These are phyloP conservation scores for Chaetomium sp. DNA, from an alignment of 2,329 filamentous ascomycete species.

Conservation along the genomic window DNA sequence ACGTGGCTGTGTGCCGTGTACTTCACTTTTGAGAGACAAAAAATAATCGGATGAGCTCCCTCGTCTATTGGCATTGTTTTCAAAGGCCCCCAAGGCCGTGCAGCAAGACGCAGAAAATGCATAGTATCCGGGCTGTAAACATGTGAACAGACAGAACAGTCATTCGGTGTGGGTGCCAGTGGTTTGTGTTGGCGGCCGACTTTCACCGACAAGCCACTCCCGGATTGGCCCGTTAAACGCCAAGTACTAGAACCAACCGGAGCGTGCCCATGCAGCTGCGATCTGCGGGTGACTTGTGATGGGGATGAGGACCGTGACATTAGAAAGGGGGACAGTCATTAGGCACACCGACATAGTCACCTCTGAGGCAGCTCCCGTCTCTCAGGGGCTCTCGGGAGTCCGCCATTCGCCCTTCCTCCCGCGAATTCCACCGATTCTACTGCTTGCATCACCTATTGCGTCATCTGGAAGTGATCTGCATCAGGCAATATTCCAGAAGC, in stretches of 20 bases:
- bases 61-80: not conserved
- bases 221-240: constrained; percentile 18
- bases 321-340: not conserved
- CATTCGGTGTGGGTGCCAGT: not conserved
- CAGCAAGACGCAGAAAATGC: not conserved
- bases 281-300: constrained; percentile 15
- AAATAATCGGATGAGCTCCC: not conserved
- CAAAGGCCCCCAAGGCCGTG: not conserved
- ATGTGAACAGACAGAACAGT: not conserved
- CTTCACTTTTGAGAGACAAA: not conserved
- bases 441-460: not conserved
- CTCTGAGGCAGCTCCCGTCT: not conserved
- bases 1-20: constrained; percentile 21
- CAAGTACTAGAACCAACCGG: not conserved
- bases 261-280: constrained; percentile 11
- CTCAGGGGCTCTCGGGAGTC: too few relatives aligned
- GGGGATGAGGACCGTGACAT: not conserved
- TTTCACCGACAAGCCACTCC: not conserved
- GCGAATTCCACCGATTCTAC: not conserved
- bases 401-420: not conserved
- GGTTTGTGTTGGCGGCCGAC: constrained; percentile 13
- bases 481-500: constrained; percentile 9
- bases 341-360: not conserved
- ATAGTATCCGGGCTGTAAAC: not conserved
- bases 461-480: not conserved